phyloP scores from a whole-genome alignment of 2,329 filamentous ascomycete species.

The Diaporthe humulicola region DNA sequence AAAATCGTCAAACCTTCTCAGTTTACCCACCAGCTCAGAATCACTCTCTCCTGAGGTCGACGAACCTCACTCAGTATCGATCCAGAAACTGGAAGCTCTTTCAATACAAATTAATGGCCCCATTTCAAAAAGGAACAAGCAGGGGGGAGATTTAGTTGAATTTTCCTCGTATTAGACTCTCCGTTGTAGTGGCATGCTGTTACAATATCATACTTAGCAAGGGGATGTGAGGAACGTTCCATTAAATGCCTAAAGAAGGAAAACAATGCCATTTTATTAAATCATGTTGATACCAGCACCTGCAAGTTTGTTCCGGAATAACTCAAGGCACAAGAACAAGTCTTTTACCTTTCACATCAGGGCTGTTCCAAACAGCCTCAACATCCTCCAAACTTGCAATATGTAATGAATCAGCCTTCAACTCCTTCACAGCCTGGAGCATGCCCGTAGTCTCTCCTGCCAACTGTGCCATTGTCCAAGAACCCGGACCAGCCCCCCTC shows the following conservation, averaged over 20 bases:
- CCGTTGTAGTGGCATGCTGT: too few species aligned
- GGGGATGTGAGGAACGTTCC: too few species aligned
- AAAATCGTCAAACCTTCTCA: not conserved
- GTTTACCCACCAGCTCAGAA: too few species aligned
- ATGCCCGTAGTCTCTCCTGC: slow-evolving; percentile 47
- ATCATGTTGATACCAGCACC: not conserved
- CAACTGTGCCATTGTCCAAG: slow-evolving; percentile 53
- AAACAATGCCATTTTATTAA: not conserved
- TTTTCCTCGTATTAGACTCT: not conserved
- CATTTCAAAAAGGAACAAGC: not conserved
- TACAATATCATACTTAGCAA: not conserved
- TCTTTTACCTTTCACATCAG: slow-evolving; percentile 3
- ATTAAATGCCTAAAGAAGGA: not conserved
- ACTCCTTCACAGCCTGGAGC: slow-evolving; percentile 47
- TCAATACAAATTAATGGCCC: not conserved
- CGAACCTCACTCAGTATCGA: too few species aligned
- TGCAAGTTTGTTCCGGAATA: not conserved
- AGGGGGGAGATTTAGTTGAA: too few species aligned
- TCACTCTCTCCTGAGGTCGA: too few species aligned
- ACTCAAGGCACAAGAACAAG: slow-evolving; percentile 14
- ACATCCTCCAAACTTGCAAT: slow-evolving; percentile 37
- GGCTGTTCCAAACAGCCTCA: slow-evolving; percentile 22
- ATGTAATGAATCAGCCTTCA: slow-evolving; percentile 51
- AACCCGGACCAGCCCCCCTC: slow-evolving; percentile 59
- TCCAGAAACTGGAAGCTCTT: not conserved